Evolutionary conservation across 495 filamentous ascomycete genomes (phyloP).

Genomic region (Aspergillus baeticus): DNA sequence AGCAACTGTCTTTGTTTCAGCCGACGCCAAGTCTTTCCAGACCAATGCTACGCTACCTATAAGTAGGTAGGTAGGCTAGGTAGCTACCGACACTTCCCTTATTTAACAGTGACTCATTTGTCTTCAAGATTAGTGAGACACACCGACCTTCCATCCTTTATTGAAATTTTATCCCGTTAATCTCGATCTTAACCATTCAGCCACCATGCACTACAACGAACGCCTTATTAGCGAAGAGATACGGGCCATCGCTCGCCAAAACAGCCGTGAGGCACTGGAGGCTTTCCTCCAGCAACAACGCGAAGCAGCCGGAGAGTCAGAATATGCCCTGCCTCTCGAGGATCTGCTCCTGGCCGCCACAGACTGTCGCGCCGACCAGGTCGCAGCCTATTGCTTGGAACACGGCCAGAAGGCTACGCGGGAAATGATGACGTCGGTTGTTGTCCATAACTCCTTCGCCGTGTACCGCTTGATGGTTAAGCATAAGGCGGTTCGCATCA

Average conservation of each 20-base stretch:
- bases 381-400: constrained; percentile 9
- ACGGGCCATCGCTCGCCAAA: background rate
- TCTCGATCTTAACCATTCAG: constrained; percentile 3
- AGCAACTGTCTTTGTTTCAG: background rate
- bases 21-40: background rate
- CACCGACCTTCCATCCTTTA: background rate
- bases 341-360: background rate
- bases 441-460: constrained; percentile 1
- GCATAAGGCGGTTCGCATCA: background rate
- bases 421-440: background rate
- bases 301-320: background rate
- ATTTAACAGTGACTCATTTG: background rate
- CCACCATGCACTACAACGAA: constrained; percentile 3
- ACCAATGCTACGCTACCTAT: background rate
- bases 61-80: background rate
- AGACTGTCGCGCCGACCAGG: background rate
- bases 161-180: background rate
- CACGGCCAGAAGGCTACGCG: background rate
- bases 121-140: background rate
- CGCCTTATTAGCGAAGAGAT: background rate
- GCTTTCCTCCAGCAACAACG: constrained; percentile 5
- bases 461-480: constrained; percentile 7
- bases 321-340: constrained; percentile 4
- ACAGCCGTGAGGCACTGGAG: constrained; percentile 4
- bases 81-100: background rate